Percentiles rank a stretch among this genome's conserved stretches.
Evolutionary conservation across 1,284 basidiomycete species (phyloP).

Genomic region (Heterobasidion irregulare): DNA sequence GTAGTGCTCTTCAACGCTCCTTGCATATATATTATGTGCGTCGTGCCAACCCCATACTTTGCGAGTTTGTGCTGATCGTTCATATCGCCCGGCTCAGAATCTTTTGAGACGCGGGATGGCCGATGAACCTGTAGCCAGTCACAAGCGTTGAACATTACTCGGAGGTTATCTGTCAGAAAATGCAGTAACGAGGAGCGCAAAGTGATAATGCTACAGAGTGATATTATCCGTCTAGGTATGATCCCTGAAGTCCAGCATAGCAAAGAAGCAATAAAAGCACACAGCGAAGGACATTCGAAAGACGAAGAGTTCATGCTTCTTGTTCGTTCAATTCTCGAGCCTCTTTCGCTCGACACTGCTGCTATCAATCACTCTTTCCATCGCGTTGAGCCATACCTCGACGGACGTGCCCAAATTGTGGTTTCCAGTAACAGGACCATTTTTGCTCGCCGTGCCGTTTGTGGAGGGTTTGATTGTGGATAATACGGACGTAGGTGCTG

Average conservation of each 20-base stretch:
- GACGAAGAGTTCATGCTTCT: background rate
- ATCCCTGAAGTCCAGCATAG: background rate
- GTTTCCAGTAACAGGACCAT: background rate
- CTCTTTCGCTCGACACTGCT: conserved; percentile 44
- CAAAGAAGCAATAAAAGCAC: background rate
- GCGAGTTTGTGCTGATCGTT: too few relatives aligned
- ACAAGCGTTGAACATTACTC: too few relatives aligned
- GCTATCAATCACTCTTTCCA: conserved; percentile 63
- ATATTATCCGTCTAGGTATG: background rate
- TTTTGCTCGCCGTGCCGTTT: conserved; percentile 10
- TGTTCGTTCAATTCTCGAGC: conserved; percentile 15
- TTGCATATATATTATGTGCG: too few relatives aligned
- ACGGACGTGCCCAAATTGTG: conserved; percentile 31
- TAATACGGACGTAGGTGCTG: conserved; percentile 2
- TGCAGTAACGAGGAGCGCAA: too few relatives aligned
- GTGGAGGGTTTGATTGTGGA: conserved; percentile 3
- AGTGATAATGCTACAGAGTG: too few relatives aligned
- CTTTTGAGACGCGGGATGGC: too few relatives aligned
- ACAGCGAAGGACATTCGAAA: background rate
- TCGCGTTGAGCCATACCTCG: conserved; percentile 67
- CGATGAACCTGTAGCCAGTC: too few relatives aligned
- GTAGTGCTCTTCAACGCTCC: too few relatives aligned
- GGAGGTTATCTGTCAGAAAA: too few relatives aligned
- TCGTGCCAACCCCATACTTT: too few relatives aligned
- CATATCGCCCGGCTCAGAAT: too few relatives aligned